A percentile compares a stretch with the other conserved stretches of the same genome.
These are phyloP conservation scores for Casaregolazyma lundiana DNA, from an alignment of 1,139 yeast species.

Conservation along the genomic window DNA sequence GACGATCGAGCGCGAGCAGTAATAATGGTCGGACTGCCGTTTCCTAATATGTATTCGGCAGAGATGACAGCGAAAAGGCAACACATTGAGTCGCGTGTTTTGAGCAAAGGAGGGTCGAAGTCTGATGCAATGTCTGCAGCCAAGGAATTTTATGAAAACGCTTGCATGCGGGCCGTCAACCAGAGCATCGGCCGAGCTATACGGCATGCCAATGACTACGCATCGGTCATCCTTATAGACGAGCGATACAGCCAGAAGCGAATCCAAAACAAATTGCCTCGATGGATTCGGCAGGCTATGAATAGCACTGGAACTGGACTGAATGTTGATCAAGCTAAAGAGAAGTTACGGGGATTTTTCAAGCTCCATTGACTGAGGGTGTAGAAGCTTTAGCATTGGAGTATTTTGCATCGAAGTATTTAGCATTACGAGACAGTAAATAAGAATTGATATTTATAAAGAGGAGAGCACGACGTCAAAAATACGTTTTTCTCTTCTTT, in stretches of 20 bases:
- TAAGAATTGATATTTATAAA: no score
- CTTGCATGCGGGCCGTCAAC: slow-evolving; percentile 88
- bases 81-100: slow-evolving; percentile 49
- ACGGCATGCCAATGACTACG: slow-evolving; percentile 76
- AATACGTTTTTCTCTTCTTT: no score
- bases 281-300: slow-evolving; percentile 52
- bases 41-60: slow-evolving; percentile 79
- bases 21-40: slow-evolving; percentile 84
- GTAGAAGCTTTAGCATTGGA: not conserved
- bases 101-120: slow-evolving; percentile 40
- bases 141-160: slow-evolving; percentile 68
- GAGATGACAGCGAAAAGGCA: slow-evolving; percentile 72
- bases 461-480: no score
- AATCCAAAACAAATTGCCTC: slow-evolving; percentile 62
- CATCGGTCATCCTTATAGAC: slow-evolving; percentile 71
- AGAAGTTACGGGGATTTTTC: not conserved
- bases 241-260: slow-evolving; percentile 47
- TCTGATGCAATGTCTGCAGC: slow-evolving; percentile 45
- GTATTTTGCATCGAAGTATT: not conserved
- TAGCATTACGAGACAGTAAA: not conserved
- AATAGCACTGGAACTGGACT: not conserved
- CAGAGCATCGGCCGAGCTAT: slow-evolving; percentile 94
- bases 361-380: not conserved
- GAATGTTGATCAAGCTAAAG: not conserved
- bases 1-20: slow-evolving; percentile 85